These are phyloP conservation scores for Quambalaria eucalypti DNA, from an alignment of 1,284 basidiomycete species.

Conservation along the genomic window DNA sequence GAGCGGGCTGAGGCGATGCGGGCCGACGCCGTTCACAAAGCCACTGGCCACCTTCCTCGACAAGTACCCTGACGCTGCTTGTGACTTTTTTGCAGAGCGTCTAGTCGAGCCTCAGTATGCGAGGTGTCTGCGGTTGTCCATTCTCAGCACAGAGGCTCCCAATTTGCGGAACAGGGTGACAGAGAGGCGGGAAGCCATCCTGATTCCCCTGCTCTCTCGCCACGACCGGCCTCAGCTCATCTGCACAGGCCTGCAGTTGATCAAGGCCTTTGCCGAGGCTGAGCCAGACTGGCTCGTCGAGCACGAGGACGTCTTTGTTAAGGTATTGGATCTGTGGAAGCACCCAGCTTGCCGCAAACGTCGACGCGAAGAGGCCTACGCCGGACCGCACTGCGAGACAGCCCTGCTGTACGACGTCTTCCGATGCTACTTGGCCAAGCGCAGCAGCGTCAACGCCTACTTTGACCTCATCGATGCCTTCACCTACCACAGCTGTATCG, in stretches of 20 bases:
- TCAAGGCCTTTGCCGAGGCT: conserved; percentile 65
- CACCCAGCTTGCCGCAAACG: conserved; percentile 22
- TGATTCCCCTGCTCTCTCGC: conserved; percentile 27
- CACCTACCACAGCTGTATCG: conserved; percentile 70
- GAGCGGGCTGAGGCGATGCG: conserved; percentile 77
- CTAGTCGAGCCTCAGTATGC: conserved; percentile 53
- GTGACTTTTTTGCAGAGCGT: conserved; percentile 73
- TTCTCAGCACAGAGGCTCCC: conserved; percentile 32
- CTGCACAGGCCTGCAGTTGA: conserved; percentile 57
- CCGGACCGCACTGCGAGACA: conserved; percentile 54
- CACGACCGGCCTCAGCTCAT: conserved; percentile 8
- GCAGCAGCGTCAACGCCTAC: conserved; percentile 72
- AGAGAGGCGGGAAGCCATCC: conserved; percentile 14
- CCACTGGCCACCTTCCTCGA: conserved; percentile 85
- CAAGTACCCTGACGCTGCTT: conserved; percentile 75
- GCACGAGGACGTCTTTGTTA: conserved; percentile 40
- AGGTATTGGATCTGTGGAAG: conserved; percentile 47
- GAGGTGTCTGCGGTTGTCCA: conserved; percentile 29
- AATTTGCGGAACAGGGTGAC: conserved; percentile 32
- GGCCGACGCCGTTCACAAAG: conserved; percentile 83
- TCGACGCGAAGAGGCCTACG: conserved; percentile 31
- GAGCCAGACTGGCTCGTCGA: conserved; percentile 62
- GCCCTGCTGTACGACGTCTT: conserved; percentile 61
- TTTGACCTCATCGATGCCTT: conserved; percentile 81
- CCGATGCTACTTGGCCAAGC: conserved; percentile 51